These are phyloP conservation scores for Ustilago lituana DNA, from an alignment of 1,284 basidiomycete genomes.

Conservation along the genomic window DNA sequence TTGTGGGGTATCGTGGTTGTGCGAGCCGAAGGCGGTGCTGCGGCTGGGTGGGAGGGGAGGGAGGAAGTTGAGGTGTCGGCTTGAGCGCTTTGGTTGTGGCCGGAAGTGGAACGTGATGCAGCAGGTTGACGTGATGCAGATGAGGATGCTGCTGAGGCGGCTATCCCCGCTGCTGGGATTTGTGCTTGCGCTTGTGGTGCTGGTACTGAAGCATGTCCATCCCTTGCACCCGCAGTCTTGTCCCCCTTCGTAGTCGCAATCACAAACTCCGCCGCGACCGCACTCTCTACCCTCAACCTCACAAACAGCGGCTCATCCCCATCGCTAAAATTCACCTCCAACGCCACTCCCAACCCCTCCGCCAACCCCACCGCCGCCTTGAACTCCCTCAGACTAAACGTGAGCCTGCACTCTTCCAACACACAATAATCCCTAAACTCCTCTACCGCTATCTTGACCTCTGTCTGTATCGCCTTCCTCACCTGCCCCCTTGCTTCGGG, in stretches of 20 bases:
- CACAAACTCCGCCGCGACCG: constrained; percentile 45
- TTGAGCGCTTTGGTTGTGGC: background rate
- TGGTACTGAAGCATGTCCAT: too few species aligned
- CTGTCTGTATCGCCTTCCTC: constrained; percentile 43
- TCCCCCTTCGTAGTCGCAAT: constrained; percentile 48
- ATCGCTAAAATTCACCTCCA: constrained; percentile 50
- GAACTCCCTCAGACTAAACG: constrained; percentile 54
- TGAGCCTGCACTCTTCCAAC: constrained; percentile 22
- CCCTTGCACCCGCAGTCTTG: background rate
- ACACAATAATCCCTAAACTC: constrained; percentile 49
- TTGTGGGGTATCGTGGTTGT: constrained; percentile 2
- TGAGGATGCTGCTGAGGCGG: background rate
- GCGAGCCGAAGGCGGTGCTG: background rate
- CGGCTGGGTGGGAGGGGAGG: background rate
- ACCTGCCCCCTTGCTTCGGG: constrained; percentile 6
- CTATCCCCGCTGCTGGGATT: background rate
- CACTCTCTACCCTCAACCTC: constrained; percentile 22
- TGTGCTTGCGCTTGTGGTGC: too few species aligned
- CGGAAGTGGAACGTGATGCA: background rate
- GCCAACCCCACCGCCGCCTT: constrained; percentile 51
- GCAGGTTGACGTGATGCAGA: background rate
- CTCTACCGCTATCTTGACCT: constrained; percentile 40
- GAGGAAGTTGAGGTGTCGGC: background rate
- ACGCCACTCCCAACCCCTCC: constrained; percentile 16
- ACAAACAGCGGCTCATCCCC: constrained; percentile 57